Conservation (phyloP, 139 green algal genomes). For the Chlorella sp. region DNA sequence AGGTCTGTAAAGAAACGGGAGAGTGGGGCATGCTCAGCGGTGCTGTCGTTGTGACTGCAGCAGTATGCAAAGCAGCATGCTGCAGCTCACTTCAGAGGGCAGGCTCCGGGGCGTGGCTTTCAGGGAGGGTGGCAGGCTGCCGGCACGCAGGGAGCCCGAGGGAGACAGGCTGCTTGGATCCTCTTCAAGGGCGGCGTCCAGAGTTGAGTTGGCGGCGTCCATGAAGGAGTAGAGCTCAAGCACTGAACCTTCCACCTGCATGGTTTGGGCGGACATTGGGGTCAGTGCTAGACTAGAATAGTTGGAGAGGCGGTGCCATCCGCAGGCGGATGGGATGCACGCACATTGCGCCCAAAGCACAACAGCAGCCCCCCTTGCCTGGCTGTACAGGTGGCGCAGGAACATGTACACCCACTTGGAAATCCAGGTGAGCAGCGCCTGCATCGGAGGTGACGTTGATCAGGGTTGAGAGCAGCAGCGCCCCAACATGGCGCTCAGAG, state of each 20-base stretch:
- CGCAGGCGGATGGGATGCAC: too few relatives aligned
- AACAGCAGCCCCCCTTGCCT: constrained; percentile 14
- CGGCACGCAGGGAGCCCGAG: neutral
- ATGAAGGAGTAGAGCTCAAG: constrained; percentile 90
- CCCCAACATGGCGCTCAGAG: too few relatives aligned
- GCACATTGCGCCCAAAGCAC: neutral
- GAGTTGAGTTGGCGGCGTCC: constrained; percentile 60
- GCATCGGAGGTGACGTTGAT: too few relatives aligned
- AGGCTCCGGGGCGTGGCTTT: neutral
- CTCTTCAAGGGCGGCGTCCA: constrained; percentile 63
- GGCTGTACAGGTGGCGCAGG: constrained; percentile 81
- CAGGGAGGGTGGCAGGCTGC: neutral
- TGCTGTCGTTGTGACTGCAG: too few relatives aligned
- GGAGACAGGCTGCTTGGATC: neutral
- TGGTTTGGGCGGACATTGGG: neutral
- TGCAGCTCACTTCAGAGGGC: neutral
- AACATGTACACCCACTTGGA: constrained; percentile 89
- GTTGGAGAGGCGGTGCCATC: neutral
- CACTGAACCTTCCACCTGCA: constrained; percentile 61
- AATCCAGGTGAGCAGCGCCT: constrained; percentile 59
- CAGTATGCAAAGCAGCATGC: neutral
- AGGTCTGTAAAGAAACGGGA: neutral
- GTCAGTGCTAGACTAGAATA: neutral
- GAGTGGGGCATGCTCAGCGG: too few relatives aligned
- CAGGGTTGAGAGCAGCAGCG: too few relatives aligned